Conservation (phyloP, 768 basidiomycete species). For the Suillus brevipes region DNA sequence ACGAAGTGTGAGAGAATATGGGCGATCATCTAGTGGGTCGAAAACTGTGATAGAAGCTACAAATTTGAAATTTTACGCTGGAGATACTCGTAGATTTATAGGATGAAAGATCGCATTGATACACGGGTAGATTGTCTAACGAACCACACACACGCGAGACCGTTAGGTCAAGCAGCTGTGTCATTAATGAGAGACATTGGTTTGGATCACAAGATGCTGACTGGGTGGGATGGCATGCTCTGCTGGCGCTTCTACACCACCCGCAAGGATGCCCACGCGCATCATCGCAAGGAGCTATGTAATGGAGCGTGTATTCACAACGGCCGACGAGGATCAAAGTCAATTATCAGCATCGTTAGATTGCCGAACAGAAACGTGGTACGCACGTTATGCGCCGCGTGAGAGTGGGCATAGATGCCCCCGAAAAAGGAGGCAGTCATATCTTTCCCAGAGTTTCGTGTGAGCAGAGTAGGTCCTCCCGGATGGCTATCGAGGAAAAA, state of each 20-base stretch:
- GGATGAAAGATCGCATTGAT: background rate
- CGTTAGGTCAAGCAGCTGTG: background rate
- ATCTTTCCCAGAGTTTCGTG: slow-evolving; percentile 70
- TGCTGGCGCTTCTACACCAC: slow-evolving; percentile 55
- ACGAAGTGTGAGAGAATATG: background rate
- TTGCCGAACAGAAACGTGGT: slow-evolving; percentile 10
- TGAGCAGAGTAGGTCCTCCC: slow-evolving; percentile 66
- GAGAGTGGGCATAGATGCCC: slow-evolving; percentile 79
- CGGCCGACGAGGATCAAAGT: background rate
- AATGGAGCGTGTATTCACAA: background rate
- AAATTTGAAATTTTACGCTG: background rate
- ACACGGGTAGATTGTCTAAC: background rate
- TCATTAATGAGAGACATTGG: slow-evolving; percentile 9
- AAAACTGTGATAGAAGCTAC: slow-evolving; percentile 1
- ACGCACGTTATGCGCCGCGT: slow-evolving; percentile 77
- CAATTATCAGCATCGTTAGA: background rate
- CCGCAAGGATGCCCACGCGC: slow-evolving; percentile 68
- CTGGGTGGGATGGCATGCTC: slow-evolving; percentile 48
- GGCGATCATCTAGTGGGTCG: background rate
- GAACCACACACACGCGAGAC: background rate
- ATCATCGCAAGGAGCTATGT: slow-evolving; percentile 68
- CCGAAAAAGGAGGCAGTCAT: slow-evolving; percentile 86
- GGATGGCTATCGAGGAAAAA: slow-evolving; percentile 77
- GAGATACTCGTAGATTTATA: slow-evolving; percentile 4
- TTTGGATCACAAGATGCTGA: slow-evolving; percentile 38